Evolutionary conservation across 208 protist genomes (phyloP).

Genomic region (Trypanosoma melophagium): DNA sequence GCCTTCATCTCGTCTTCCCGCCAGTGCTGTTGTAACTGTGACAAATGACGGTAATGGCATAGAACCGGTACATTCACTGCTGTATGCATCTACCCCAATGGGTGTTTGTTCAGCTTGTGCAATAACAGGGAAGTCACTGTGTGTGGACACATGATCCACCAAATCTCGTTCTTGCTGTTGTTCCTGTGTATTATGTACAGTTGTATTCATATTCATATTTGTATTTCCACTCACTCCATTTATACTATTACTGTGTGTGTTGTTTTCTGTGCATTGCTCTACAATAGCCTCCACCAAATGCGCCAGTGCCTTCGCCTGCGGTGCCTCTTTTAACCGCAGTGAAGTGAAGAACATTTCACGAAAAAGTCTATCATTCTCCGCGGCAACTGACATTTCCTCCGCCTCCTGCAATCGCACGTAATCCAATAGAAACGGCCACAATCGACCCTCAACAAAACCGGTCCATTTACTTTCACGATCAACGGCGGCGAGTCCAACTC

Average conservation of each 20-base stretch:
- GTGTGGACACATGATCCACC: too few species aligned
- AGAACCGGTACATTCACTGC: background rate
- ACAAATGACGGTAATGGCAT: background rate
- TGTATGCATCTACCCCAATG: background rate
- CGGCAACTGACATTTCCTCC: slow-evolving; percentile 46
- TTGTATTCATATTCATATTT: too few species aligned
- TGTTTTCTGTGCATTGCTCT: too few species aligned
- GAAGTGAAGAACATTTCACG: slow-evolving; percentile 53
- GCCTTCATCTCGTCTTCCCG: background rate
- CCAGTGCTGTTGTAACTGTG: background rate
- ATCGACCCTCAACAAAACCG: slow-evolving; percentile 37
- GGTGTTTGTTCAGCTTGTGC: background rate
- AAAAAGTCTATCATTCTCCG: slow-evolving; percentile 54
- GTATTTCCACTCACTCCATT: too few species aligned
- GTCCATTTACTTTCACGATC: slow-evolving; percentile 43
- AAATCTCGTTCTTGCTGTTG: too few species aligned
- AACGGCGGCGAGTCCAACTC: slow-evolving; percentile 40
- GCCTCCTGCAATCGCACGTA: slow-evolving; percentile 43
- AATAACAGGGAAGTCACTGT: too few species aligned
- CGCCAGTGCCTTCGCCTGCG: slow-evolving; percentile 28
- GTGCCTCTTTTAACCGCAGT: slow-evolving; percentile 42
- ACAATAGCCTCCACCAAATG: slow-evolving; percentile 37
- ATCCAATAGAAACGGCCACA: slow-evolving; percentile 47
- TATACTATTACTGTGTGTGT: too few species aligned
- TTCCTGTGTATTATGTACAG: too few species aligned